A percentile compares a stretch with the other conserved stretches of the same genome.
These are phyloP conservation scores for Leccinum olivaceopallidum DNA, from an alignment of 768 basidiomycete species.

Conservation along the genomic window DNA sequence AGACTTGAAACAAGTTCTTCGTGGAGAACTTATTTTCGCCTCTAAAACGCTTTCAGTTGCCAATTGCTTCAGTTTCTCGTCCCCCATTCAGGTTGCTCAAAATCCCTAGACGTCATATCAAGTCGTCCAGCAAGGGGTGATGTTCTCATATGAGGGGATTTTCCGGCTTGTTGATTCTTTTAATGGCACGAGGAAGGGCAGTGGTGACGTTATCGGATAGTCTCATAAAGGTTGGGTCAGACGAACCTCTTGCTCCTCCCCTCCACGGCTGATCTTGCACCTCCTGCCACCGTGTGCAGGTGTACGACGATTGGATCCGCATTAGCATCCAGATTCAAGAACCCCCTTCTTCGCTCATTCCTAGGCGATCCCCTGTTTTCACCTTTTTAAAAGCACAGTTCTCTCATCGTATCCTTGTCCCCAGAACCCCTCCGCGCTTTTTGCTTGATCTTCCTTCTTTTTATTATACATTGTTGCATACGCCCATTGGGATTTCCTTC, in stretches of 20 bases:
- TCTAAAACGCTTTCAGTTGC: background rate
- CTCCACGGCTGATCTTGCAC: slow-evolving; percentile 10
- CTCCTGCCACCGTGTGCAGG: slow-evolving; percentile 23
- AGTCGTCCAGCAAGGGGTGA: background rate
- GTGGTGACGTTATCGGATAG: slow-evolving; percentile 10
- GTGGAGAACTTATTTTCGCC: slow-evolving; percentile 2
- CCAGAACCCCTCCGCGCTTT: background rate
- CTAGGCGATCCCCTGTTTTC: background rate
- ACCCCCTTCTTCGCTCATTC: slow-evolving; percentile 2
- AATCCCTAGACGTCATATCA: background rate
- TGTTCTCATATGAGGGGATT: slow-evolving; percentile 24
- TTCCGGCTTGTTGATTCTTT: slow-evolving; percentile 28
- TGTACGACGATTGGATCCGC: slow-evolving; percentile 24
- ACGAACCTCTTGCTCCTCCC: slow-evolving; percentile 5
- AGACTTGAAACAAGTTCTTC: background rate
- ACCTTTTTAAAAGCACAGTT: background rate
- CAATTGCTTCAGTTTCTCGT: background rate
- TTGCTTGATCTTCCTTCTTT: background rate
- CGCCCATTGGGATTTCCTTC: background rate
- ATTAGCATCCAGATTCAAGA: background rate
- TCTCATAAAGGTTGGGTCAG: slow-evolving; percentile 26
- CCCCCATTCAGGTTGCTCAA: background rate
- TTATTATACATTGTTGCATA: background rate
- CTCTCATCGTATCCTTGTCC: background rate
- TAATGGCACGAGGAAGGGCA: slow-evolving; percentile 23